Conservation (phyloP, 352 stramenopile genomes). For the Globisporangium barbulae region DNA sequence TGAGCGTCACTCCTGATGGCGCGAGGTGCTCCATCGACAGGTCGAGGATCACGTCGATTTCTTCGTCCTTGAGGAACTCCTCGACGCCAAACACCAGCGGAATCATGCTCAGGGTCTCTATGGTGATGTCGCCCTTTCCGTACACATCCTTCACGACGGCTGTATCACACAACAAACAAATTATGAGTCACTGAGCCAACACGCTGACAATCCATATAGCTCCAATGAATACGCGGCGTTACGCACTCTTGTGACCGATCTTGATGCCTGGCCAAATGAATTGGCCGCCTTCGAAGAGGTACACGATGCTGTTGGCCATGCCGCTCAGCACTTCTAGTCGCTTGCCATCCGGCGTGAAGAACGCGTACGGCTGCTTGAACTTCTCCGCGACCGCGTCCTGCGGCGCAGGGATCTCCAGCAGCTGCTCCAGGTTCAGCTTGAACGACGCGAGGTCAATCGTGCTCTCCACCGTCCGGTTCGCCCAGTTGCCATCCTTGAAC, state of each 20-base stretch:
- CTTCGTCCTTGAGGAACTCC: constrained; percentile 69
- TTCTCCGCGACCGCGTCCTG: constrained; percentile 28
- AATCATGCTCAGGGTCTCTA: constrained; percentile 63
- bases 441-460: constrained; percentile 34
- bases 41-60: constrained; percentile 73
- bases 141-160: constrained; percentile 39
- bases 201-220: not conserved
- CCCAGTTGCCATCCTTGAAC: constrained; percentile 57
- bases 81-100: constrained; percentile 71
- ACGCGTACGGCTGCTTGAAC: constrained; percentile 70
- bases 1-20: constrained; percentile 55
- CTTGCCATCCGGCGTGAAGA: constrained; percentile 54
- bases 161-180: constrained; percentile 13
- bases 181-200: not conserved
- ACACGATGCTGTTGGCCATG: constrained; percentile 53
- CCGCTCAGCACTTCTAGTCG: constrained; percentile 40
- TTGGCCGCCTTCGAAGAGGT: constrained; percentile 69
- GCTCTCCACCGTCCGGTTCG: constrained; percentile 26
- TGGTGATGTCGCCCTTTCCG: constrained; percentile 38
- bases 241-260: constrained; percentile 63
- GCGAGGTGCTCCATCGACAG: constrained; percentile 60
- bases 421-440: constrained; percentile 30
- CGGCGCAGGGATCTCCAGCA: constrained; percentile 34
- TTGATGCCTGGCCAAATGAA: constrained; percentile 73
- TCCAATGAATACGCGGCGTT: not conserved